Conservation (phyloP, 2,329 filamentous ascomycete genomes). For the Cyclaneusma minus region DNA sequence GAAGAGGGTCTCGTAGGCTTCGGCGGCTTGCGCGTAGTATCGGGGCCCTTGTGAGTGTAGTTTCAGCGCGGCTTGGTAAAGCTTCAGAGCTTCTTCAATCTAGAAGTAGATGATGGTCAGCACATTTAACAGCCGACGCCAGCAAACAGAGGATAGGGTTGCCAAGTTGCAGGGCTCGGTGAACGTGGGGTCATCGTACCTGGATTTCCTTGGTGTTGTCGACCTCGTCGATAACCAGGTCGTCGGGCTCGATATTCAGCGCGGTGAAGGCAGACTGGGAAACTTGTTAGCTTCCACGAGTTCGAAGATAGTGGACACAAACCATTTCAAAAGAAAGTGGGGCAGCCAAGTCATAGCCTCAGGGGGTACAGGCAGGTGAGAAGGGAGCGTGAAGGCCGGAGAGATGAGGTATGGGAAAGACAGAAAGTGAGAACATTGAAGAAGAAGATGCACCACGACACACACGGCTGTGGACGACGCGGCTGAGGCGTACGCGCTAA, state of each 20-base stretch:
- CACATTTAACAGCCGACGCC: no score
- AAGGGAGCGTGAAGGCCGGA: no score
- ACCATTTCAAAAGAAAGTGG: no score
- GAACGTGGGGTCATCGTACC: conserved; percentile 19
- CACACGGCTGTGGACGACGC: no score
- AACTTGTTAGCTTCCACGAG: no score
- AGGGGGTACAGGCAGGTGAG: no score
- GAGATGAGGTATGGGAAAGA: no score
- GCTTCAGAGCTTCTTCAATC: conserved; percentile 91
- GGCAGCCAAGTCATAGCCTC: no score
- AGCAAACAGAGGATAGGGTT: not conserved
- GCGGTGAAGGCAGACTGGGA: conserved; percentile 58
- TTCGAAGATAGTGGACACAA: no score
- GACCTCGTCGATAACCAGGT: conserved; percentile 76
- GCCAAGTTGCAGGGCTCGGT: not conserved
- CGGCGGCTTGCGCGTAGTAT: conserved; percentile 59
- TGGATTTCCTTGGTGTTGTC: conserved; percentile 94
- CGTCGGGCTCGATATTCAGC: conserved; percentile 87
- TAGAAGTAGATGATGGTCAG: conserved; percentile 15
- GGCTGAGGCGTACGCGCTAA: no score
- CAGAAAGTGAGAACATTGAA: no score
- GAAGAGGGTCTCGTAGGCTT: conserved; percentile 76
- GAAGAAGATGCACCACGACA: no score
- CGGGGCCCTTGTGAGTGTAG: conserved; percentile 74
- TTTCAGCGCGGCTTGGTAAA: conserved; percentile 83